phyloP scores from a whole-genome alignment of 768 basidiomycete genomes.

The Fomitopsis serialis region DNA sequence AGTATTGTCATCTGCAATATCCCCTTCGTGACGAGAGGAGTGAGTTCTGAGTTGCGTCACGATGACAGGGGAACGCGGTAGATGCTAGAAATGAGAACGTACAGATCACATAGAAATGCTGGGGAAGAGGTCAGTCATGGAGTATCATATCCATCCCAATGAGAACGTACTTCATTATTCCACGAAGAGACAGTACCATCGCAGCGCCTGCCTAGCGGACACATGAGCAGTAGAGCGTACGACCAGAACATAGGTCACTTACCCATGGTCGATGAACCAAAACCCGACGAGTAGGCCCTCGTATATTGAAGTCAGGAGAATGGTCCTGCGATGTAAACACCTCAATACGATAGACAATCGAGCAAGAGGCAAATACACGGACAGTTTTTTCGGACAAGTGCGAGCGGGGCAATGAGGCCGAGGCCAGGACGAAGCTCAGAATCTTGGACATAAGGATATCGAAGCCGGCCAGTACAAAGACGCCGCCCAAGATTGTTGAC shows the following conservation, averaged over 20 bases:
- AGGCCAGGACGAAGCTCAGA: conserved; percentile 86
- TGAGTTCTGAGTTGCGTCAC: too few relatives aligned
- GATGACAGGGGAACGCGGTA: neutral
- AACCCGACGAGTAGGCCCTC: conserved; percentile 87
- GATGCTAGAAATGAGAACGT: conserved; percentile 21
- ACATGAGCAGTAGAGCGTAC: neutral
- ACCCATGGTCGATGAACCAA: conserved; percentile 95
- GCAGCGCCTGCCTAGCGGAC: conserved; percentile 56
- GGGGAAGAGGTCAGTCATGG: conserved; percentile 7
- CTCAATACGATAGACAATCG: neutral
- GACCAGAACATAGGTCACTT: conserved; percentile 24
- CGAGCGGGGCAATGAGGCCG: conserved; percentile 79
- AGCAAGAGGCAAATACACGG: conserved; percentile 28
- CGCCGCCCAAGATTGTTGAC: conserved; percentile 74
- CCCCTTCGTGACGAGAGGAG: conserved; percentile 51
- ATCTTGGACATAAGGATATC: conserved; percentile 90
- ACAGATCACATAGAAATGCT: conserved; percentile 90
- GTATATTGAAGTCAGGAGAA: conserved; percentile 73
- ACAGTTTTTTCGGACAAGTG: conserved; percentile 91
- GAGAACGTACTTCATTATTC: conserved; percentile 77
- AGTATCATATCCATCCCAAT: too few relatives aligned
- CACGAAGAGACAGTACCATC: conserved; percentile 84
- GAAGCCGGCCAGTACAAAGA: conserved; percentile 81
- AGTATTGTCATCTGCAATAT: conserved; percentile 93
- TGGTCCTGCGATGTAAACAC: conserved; percentile 53